These are phyloP conservation scores for Saccharomyces uvarum DNA, from an alignment of 1,139 yeast genomes.

Conservation along the genomic window DNA sequence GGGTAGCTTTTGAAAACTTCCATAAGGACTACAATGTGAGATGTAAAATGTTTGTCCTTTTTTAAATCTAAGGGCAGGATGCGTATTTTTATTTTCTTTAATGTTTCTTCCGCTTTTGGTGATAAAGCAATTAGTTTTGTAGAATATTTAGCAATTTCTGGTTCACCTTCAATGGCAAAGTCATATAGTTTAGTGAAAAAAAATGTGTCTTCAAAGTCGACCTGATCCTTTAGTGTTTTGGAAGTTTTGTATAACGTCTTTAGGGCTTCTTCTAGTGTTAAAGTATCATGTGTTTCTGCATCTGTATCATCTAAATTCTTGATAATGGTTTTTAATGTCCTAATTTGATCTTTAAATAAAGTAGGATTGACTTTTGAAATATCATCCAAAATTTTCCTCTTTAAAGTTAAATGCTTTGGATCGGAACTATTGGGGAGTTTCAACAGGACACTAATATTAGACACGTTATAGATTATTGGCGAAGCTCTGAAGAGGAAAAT, in stretches of 20 bases:
- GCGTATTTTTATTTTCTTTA: slow-evolving; percentile 36
- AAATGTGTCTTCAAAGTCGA: slow-evolving; percentile 26
- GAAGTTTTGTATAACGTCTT: slow-evolving; percentile 57
- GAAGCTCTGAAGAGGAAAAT: slow-evolving; percentile 57
- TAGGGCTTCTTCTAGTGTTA: slow-evolving; percentile 36
- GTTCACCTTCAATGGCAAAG: slow-evolving; percentile 47
- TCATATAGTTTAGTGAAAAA: slow-evolving; percentile 39
- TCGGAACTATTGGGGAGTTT: slow-evolving; percentile 38
- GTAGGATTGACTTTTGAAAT: slow-evolving; percentile 59
- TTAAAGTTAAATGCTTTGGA: slow-evolving; percentile 35
- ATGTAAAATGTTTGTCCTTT: slow-evolving; percentile 36
- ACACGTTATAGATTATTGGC: slow-evolving; percentile 54
- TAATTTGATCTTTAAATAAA: slow-evolving; percentile 54
- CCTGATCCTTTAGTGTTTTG: slow-evolving; percentile 32
- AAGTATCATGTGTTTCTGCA: slow-evolving; percentile 20
- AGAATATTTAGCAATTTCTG: slow-evolving; percentile 60
- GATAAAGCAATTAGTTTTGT: slow-evolving; percentile 50
- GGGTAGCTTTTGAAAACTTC: slow-evolving; percentile 54
- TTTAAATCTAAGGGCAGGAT: slow-evolving; percentile 47
- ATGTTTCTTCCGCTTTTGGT: slow-evolving; percentile 36
- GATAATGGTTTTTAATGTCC: slow-evolving; percentile 41
- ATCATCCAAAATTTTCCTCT: slow-evolving; percentile 43
- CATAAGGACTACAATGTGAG: slow-evolving; percentile 54
- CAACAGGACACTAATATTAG: slow-evolving; percentile 52
- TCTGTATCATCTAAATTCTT: slow-evolving; percentile 28